A percentile compares a stretch with the other conserved stretches of the same genome.
These are phyloP conservation scores for Pyricularia grisea DNA, from an alignment of 2,329 filamentous ascomycete genomes.

Conservation along the genomic window DNA sequence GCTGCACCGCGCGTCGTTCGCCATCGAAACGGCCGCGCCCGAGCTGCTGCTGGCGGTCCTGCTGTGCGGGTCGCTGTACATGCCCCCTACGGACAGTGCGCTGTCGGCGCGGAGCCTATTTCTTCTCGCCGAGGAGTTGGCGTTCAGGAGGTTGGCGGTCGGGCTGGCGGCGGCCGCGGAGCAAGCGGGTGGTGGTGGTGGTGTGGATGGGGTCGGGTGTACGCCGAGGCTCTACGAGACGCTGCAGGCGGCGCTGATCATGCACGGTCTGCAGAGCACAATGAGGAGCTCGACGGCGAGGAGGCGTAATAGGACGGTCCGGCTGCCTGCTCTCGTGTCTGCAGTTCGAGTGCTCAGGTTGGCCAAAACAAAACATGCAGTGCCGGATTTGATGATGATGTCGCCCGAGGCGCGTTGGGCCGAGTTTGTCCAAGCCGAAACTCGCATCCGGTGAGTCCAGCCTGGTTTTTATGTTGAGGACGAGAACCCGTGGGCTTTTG, in stretches of 20 bases:
- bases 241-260: slow-evolving; percentile 16
- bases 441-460: not conserved
- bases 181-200: not conserved
- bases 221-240: slow-evolving; percentile 8
- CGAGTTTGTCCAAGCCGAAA: slow-evolving; percentile 2
- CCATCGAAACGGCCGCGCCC: slow-evolving; percentile 5
- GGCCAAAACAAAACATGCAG: slow-evolving; percentile 1
- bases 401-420: not conserved
- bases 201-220: not conserved
- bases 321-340: slow-evolving; percentile 13
- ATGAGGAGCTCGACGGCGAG: slow-evolving; percentile 10
- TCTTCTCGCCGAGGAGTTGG: slow-evolving; percentile 5
- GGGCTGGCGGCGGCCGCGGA: not conserved
- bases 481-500: too few relatives aligned
- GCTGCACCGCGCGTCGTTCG: slow-evolving; percentile 16
- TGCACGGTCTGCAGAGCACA: slow-evolving; percentile 13
- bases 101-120: slow-evolving; percentile 1
- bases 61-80: slow-evolving; percentile 4
- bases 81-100: slow-evolving; percentile 2
- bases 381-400: not conserved
- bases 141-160: not conserved
- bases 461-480: not conserved
- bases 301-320: slow-evolving; percentile 8
- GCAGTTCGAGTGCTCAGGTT: slow-evolving; percentile 7
- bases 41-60: slow-evolving; percentile 3